Percentiles rank a stretch among this genome's conserved stretches.
These are phyloP conservation scores for Backusella mclennaniae DNA, from an alignment of 192 early-diverging fungal genomes.

Conservation along the genomic window DNA sequence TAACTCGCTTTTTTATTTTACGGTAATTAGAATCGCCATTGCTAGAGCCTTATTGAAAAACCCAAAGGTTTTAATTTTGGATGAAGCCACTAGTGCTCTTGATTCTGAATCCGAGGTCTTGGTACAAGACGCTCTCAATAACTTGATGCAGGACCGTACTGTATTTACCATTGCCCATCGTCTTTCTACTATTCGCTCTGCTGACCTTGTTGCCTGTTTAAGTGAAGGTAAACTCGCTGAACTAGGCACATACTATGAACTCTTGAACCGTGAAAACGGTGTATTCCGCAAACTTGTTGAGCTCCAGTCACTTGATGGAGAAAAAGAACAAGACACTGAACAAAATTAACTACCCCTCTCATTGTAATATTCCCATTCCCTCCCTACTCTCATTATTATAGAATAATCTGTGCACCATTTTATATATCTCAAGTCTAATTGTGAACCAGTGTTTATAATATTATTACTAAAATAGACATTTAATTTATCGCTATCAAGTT, in stretches of 20 bases:
- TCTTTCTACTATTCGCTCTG: slow-evolving; percentile 57
- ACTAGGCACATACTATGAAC: slow-evolving; percentile 59
- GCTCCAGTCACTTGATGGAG: slow-evolving; percentile 25
- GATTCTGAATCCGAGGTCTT: slow-evolving; percentile 66
- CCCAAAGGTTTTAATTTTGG: slow-evolving; percentile 49
- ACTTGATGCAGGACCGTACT: slow-evolving; percentile 55
- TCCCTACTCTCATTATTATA: background rate
- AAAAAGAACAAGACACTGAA: background rate
- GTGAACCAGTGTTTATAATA: background rate
- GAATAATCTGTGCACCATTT: background rate
- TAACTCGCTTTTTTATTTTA: background rate
- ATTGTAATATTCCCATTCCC: slow-evolving; percentile 5
- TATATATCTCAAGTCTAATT: background rate
- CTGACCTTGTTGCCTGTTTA: slow-evolving; percentile 60
- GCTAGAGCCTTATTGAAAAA: slow-evolving; percentile 45
- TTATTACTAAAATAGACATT: background rate
- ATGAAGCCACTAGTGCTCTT: slow-evolving; percentile 62
- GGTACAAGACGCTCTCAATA: slow-evolving; percentile 63
- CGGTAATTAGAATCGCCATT: slow-evolving; percentile 32
- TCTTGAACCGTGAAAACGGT: slow-evolving; percentile 44
- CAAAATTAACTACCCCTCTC: background rate
- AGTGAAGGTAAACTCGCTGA: slow-evolving; percentile 51
- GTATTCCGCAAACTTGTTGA: slow-evolving; percentile 37
- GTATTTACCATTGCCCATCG: slow-evolving; percentile 76
- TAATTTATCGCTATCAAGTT: background rate